Evolutionary conservation across 2,329 filamentous ascomycete species (phyloP).

Genomic region (Pyricularia grisea): DNA sequence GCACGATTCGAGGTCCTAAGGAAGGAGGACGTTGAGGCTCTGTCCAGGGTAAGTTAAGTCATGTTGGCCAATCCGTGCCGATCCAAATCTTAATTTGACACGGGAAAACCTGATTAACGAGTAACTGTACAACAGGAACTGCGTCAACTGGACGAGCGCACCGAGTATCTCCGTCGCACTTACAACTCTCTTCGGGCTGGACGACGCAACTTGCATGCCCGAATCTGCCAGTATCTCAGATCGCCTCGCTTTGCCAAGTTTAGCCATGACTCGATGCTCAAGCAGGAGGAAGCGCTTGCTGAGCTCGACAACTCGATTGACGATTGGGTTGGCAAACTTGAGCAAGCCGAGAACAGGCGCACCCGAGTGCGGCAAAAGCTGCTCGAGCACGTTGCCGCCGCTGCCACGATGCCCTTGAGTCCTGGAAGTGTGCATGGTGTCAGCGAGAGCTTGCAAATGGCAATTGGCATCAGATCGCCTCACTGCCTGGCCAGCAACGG

Average conservation of each 20-base stretch:
- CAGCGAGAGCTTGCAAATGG: conserved; percentile 31
- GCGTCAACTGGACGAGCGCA: conserved; percentile 65
- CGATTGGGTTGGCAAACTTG: conserved; percentile 72
- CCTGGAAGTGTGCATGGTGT: conserved; percentile 18
- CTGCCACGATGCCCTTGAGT: conserved; percentile 40
- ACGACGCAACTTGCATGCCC: conserved; percentile 64
- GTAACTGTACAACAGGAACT: conserved; percentile 48
- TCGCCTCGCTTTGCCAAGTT: conserved; percentile 62
- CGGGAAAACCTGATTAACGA: neutral
- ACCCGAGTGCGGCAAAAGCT: conserved; percentile 70
- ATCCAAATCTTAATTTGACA: neutral
- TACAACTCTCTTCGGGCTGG: conserved; percentile 68
- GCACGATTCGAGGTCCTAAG: conserved; percentile 56
- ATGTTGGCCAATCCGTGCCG: neutral
- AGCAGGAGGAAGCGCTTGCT: conserved; percentile 69
- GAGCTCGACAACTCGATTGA: conserved; percentile 72
- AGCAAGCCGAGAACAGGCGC: conserved; percentile 68
- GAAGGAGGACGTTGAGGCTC: conserved; percentile 50
- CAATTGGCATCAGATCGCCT: conserved; percentile 28
- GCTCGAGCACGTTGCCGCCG: conserved; percentile 71
- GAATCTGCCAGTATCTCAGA: conserved; percentile 69
- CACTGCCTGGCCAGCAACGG: conserved; percentile 13
- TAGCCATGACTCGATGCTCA: conserved; percentile 64
- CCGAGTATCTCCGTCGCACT: conserved; percentile 68
- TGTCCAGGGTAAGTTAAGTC: conserved; percentile 53